These are phyloP conservation scores for Aspergillus hiratsukae DNA, from an alignment of 2,329 filamentous ascomycete species.

Conservation along the genomic window DNA sequence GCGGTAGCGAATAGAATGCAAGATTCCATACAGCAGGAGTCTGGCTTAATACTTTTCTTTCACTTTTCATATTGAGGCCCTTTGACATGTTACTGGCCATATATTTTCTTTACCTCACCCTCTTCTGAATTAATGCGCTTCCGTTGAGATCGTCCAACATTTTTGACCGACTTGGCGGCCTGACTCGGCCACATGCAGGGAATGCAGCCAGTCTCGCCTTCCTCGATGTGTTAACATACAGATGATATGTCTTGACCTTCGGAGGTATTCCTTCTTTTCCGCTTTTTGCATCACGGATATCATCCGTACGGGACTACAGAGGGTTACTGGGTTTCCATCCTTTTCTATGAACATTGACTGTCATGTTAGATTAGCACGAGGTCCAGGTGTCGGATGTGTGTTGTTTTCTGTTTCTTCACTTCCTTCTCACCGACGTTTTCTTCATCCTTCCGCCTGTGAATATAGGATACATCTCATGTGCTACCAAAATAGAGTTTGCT, in stretches of 20 bases:
- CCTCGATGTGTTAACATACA: slow-evolving; percentile 5
- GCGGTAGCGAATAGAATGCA: slow-evolving; percentile 1
- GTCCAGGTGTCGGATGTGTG: slow-evolving; percentile 16
- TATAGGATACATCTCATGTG: slow-evolving; percentile 12
- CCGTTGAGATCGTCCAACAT: slow-evolving; percentile 4
- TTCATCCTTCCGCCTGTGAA: slow-evolving; percentile 11
- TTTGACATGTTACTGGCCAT: slow-evolving; percentile 6
- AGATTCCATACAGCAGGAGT: neutral
- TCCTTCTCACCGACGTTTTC: slow-evolving; percentile 5
- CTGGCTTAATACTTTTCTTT: slow-evolving; percentile 3
- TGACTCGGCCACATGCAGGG: slow-evolving; percentile 31
- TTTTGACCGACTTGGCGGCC: slow-evolving; percentile 10
- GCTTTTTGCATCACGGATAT: neutral
- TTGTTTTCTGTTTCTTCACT: slow-evolving; percentile 5
- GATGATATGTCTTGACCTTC: slow-evolving; percentile 11
- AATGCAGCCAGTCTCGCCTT: slow-evolving; percentile 26
- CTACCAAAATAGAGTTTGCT: slow-evolving; percentile 15
- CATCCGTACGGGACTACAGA: neutral
- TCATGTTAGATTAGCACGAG: slow-evolving; percentile 16
- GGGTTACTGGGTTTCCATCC: neutral
- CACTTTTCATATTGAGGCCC: neutral
- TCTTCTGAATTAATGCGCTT: slow-evolving; percentile 10
- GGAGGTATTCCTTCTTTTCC: slow-evolving; percentile 4
- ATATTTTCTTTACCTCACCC: slow-evolving; percentile 2
- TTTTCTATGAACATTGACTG: slow-evolving; percentile 6